A percentile compares a stretch with the other conserved stretches of the same genome.
phyloP scores from a whole-genome alignment of 2,329 filamentous ascomycete species.

The Lasiodiplodia gonubiensis region DNA sequence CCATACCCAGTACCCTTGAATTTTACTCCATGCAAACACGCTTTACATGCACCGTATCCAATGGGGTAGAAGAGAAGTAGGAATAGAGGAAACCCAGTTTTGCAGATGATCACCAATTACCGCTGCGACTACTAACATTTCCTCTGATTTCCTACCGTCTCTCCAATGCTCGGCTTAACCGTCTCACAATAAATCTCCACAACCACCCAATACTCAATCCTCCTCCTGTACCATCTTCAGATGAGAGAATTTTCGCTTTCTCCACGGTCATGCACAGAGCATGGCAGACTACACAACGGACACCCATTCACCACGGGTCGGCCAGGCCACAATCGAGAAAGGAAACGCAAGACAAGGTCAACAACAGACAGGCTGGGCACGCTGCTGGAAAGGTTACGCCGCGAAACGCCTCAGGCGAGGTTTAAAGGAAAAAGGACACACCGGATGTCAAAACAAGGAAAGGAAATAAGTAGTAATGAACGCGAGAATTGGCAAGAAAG shows the following conservation, averaged over 20 bases:
- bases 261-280: background rate
- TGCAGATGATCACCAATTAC: conserved; percentile 8
- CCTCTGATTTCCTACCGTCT: conserved; percentile 1
- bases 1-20: background rate
- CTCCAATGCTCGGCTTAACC: background rate
- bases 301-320: background rate
- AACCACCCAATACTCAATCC: background rate
- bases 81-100: background rate
- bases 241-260: background rate
- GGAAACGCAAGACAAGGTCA: background rate
- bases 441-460: background rate
- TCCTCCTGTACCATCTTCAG: background rate
- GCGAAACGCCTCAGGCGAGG: background rate
- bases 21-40: background rate
- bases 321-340: background rate
- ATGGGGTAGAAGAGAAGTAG: background rate
- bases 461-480: background rate
- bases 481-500: background rate
- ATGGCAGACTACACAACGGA: background rate
- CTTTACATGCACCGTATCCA: background rate
- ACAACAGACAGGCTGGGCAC: background rate
- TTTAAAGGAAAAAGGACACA: background rate
- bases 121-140: conserved; percentile 10
- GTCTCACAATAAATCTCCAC: background rate
- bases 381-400: background rate